Percentiles rank a stretch among this genome's conserved stretches.
Evolutionary conservation across 208 protist species (phyloP).

Genomic region (Leishmania aethiopica): DNA sequence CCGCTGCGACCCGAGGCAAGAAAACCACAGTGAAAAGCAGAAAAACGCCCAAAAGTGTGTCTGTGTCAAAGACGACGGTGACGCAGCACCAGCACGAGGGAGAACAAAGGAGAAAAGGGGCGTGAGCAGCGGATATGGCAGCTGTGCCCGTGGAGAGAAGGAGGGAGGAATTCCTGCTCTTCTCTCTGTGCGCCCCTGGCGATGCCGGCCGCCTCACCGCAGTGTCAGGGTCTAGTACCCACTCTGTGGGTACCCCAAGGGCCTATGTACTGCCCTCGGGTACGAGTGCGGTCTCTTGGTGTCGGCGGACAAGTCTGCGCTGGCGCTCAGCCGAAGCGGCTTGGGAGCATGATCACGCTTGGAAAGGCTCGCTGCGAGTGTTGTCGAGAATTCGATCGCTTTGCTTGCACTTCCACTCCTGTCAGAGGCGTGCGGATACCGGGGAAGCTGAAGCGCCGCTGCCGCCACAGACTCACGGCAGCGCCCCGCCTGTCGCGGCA

Average conservation of each 20-base stretch:
- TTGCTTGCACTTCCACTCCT: too few relatives aligned
- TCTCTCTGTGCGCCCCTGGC: background rate
- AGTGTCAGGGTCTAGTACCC: background rate
- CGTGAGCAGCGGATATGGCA: background rate
- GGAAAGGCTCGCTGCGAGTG: background rate
- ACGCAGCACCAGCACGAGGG: background rate
- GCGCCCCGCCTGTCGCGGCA: too few relatives aligned
- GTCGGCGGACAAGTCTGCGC: background rate
- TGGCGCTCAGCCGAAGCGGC: background rate
- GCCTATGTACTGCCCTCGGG: background rate
- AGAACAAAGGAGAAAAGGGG: background rate
- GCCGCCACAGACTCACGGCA: too few relatives aligned
- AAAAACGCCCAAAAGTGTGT: background rate
- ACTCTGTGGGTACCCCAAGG: background rate
- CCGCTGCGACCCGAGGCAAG: background rate
- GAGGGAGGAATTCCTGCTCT: background rate
- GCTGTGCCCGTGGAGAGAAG: background rate
- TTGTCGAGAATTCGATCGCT: background rate
- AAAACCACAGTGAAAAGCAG: background rate
- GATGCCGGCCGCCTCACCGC: background rate
- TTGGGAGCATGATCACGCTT: background rate
- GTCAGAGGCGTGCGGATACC: too few relatives aligned
- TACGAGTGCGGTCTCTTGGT: background rate
- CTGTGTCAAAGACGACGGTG: background rate
- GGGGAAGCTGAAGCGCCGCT: too few relatives aligned